Evolutionary conservation across 2,329 filamentous ascomycete genomes (phyloP), one percentile per base, ranked within the genome.

Genomic region (Calonectria leucothoes): DNA sequence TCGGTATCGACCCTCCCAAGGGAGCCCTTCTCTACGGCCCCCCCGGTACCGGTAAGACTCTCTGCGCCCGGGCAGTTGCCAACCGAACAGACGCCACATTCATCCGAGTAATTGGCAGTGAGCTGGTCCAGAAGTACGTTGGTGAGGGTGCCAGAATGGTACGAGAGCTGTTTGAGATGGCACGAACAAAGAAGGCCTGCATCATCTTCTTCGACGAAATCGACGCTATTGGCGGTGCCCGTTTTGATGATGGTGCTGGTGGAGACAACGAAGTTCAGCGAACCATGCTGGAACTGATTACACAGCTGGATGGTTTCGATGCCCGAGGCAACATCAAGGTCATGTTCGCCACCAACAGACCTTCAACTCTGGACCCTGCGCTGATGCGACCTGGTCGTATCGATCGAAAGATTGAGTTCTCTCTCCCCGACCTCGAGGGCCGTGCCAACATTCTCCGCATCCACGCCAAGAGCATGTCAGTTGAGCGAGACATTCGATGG

Each of bases 381-480:
- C 90, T 98, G 77, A 98, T 98, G 95, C 91, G 96, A 87, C 96
- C 96, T 14, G 96, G 96, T 37, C 96, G 96, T 90, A 98, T 98
- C 82, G 96, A 98, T 85, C 92, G 97, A 82, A 99, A 99, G 91
- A 99, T 99, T 81, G 97, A 99, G 86, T 99, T 99, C 88, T 96
- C 95, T 0, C 91, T 99, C 29, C 97, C 97, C 29, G 97, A 99
- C 84, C 95, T 98, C 80, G 97, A 99, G 85, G 97, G 97, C 66
- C 94, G 97, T 78, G 97, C 97, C 82, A 98, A 98, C 87, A 98
- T 99, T 82, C 91, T 99, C 55, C 94, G 97, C 65, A 99, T 99
- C 81, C 97, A 98, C 88, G 97, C 97, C 81, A 99, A 98, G 93
- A 98, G 95, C 84, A 99, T 99, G 97, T 98, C 95, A 23, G 97